Conservation (phyloP, 139 green algal genomes). For the Penium margaritaceum region DNA sequence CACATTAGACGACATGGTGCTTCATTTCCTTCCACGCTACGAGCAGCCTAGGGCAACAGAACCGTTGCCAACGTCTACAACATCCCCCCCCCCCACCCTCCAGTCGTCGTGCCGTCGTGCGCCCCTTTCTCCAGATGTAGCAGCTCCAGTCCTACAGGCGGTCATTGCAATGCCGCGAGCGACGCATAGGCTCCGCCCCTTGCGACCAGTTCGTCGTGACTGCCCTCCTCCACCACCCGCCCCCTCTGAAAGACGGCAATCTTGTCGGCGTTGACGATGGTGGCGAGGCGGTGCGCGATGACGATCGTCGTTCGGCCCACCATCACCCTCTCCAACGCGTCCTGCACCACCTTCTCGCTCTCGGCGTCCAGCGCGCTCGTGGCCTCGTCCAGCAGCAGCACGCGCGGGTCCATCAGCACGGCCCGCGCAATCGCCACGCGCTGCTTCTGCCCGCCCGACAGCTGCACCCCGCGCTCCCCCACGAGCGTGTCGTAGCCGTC, state of each 20-base stretch:
- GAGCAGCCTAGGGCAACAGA: too few species aligned
- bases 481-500: slow-evolving; percentile 76
- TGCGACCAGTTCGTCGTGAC: slow-evolving; percentile 62
- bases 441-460: slow-evolving; percentile 83
- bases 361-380: slow-evolving; percentile 39
- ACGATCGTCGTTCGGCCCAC: slow-evolving; percentile 64
- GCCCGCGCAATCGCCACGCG: slow-evolving; percentile 87
- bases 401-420: slow-evolving; percentile 64
- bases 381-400: slow-evolving; percentile 74
- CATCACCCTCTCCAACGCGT: slow-evolving; percentile 67
- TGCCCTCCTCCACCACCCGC: slow-evolving; percentile 67
- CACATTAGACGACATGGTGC: too few species aligned
- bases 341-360: slow-evolving; percentile 65
- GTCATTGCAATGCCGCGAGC: too few species aligned
- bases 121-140: too few species aligned
- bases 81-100: too few species aligned
- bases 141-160: too few species aligned
- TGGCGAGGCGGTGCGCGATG: slow-evolving; percentile 89
- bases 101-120: too few species aligned
- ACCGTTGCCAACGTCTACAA: too few species aligned
- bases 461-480: slow-evolving; percentile 68
- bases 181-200: slow-evolving; percentile 35
- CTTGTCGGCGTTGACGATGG: slow-evolving; percentile 58
- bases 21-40: too few species aligned
- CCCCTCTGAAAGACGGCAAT: slow-evolving; percentile 86